These are phyloP conservation scores for Rhazya stricta DNA, from an alignment of 257 asterid genomes.

Conservation along the genomic window DNA sequence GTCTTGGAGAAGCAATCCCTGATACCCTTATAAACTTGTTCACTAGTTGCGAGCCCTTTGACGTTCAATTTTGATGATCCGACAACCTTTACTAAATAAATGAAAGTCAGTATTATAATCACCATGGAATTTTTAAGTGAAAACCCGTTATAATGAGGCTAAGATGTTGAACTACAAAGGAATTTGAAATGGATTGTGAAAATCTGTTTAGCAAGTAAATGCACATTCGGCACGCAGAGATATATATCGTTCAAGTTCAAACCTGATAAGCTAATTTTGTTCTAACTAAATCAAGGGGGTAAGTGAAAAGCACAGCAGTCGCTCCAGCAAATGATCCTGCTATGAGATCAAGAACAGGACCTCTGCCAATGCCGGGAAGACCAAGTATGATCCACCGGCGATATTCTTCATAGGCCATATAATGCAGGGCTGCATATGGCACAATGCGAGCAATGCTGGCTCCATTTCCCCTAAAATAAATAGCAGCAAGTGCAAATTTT, in stretches of 20 bases:
- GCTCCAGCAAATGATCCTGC: constrained; percentile 99
- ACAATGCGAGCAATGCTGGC: constrained; percentile 94
- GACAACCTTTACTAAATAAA: constrained; percentile 48
- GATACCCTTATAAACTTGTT: constrained; percentile 65
- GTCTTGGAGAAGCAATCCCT: constrained; percentile 80
- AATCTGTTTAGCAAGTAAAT: neutral
- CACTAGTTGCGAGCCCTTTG: constrained; percentile 35
- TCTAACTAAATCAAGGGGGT: constrained; percentile 93
- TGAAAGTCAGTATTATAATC: constrained; percentile 23
- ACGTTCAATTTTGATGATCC: constrained; percentile 43
- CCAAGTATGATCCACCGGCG: constrained; percentile 76
- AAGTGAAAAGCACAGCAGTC: constrained; percentile 88
- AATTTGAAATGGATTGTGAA: constrained; percentile 3
- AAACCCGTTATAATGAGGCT: constrained; percentile 5
- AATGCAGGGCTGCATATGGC: constrained; percentile 96
- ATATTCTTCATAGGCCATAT: constrained; percentile 90
- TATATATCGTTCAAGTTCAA: neutral
- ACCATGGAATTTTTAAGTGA: constrained; percentile 8
- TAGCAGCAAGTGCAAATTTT: neutral
- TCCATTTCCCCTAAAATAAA: constrained; percentile 75
- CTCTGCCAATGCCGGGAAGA: constrained; percentile 56
- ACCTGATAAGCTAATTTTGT: constrained; percentile 95
- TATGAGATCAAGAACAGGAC: constrained; percentile 85
- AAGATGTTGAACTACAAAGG: constrained; percentile 10
- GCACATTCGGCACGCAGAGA: neutral